phyloP scores from a whole-genome alignment of 2,329 filamentous ascomycete species.

The Teratosphaeria zuluensis region DNA sequence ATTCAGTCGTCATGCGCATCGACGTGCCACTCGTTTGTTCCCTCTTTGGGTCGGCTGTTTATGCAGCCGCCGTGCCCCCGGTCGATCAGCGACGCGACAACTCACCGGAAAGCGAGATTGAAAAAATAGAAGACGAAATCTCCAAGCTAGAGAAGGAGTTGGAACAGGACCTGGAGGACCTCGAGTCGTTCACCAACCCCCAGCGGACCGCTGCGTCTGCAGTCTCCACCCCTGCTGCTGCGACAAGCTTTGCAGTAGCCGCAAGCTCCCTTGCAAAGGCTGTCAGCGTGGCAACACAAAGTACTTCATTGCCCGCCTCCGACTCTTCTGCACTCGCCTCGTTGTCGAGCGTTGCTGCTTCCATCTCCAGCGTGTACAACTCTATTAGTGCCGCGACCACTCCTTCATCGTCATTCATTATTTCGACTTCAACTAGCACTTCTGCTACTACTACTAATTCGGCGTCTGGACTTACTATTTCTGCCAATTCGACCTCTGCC shows the following conservation, averaged over 20 bases:
- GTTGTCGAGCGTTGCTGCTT: not conserved
- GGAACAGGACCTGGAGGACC: not conserved
- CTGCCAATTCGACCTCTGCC: not conserved
- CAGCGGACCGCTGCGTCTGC: not conserved
- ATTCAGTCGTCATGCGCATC: constrained; percentile 9
- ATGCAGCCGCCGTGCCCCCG: constrained; percentile 12
- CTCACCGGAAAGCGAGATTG: not conserved
- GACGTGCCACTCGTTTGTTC: constrained; percentile 15
- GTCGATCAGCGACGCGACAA: not conserved
- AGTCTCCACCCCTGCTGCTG: not conserved
- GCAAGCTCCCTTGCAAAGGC: not conserved
- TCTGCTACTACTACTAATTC: not conserved
- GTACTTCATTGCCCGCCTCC: not conserved
- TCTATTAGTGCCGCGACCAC: not conserved
- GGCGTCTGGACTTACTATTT: not conserved
- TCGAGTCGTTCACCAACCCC: not conserved
- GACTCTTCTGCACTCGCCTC: not conserved
- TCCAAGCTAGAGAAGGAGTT: not conserved
- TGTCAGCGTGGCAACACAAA: not conserved
- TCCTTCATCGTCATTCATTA: not conserved
- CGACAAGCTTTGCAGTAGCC: not conserved
- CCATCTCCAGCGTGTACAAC: not conserved
- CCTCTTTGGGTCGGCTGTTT: constrained; percentile 9
- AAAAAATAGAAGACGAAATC: not conserved
- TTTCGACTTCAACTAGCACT: not conserved